phyloP scores from a whole-genome alignment of 257 asterid genomes.

The Thymus quinquecostatus region DNA sequence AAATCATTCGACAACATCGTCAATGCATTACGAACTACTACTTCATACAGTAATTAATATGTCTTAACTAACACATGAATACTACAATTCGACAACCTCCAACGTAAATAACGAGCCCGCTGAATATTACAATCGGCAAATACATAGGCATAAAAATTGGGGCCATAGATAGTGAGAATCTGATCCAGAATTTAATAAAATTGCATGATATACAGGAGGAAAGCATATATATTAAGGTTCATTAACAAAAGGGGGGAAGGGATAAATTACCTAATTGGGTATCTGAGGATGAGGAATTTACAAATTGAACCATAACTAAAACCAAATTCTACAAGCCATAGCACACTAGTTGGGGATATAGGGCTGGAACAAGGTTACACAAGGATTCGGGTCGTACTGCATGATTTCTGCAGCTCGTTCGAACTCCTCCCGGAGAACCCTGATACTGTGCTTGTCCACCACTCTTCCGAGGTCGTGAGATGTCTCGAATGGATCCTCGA shows the following conservation, averaged over 20 bases:
- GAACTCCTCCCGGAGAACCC: conserved; percentile 90
- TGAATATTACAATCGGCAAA: too few relatives aligned
- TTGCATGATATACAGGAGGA: conserved; percentile 17
- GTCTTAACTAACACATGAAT: background rate
- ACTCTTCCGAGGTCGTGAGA: conserved; percentile 97
- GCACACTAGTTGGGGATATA: conserved; percentile 56
- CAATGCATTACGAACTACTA: background rate
- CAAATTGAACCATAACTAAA: conserved; percentile 27
- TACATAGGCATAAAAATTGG: background rate
- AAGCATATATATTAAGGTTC: conserved; percentile 9
- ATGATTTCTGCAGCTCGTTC: conserved; percentile 93
- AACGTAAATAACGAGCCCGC: too few relatives aligned
- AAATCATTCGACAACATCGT: background rate
- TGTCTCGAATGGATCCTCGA: conserved; percentile 91
- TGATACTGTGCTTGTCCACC: conserved; percentile 81
- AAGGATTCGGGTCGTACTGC: conserved; percentile 73
- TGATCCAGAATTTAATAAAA: background rate
- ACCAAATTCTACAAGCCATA: background rate
- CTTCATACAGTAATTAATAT: background rate
- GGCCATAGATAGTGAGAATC: background rate
- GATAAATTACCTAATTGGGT: conserved; percentile 17
- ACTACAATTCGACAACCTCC: too few relatives aligned
- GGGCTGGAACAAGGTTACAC: conserved; percentile 68
- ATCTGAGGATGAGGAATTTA: conserved; percentile 32
- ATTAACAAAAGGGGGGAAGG: conserved; percentile 4